Conservation (phyloP, 257 asterid genomes). For the Petrea volubilis region DNA sequence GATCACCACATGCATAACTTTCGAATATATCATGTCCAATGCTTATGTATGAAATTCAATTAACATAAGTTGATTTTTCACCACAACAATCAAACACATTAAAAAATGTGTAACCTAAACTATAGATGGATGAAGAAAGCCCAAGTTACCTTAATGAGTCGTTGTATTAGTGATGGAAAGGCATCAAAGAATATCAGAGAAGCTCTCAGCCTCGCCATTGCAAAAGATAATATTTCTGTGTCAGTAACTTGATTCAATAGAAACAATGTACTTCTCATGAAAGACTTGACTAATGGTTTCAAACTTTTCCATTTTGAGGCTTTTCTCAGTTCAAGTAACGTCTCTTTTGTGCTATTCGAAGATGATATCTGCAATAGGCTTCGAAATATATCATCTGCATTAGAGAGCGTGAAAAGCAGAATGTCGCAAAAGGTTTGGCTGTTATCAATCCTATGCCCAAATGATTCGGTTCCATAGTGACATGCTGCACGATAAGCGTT, state of each 20-base stretch:
- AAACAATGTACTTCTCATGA: slow-evolving; percentile 75
- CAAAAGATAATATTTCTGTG: slow-evolving; percentile 67
- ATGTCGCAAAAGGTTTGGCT: slow-evolving; percentile 70
- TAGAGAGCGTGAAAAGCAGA: slow-evolving; percentile 60
- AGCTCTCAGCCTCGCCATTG: slow-evolving; percentile 60
- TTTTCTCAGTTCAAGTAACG: slow-evolving; percentile 51
- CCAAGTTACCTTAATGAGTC: slow-evolving; percentile 71
- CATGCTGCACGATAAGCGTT: slow-evolving; percentile 95
- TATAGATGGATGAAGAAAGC: neutral
- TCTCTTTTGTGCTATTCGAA: slow-evolving; percentile 51
- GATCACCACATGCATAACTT: neutral
- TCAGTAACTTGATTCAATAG: slow-evolving; percentile 83
- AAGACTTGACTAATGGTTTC: slow-evolving; percentile 74
- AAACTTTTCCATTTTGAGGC: slow-evolving; percentile 61
- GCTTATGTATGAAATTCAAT: too few species aligned
- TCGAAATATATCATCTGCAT: slow-evolving; percentile 67
- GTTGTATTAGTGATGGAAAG: slow-evolving; percentile 65
- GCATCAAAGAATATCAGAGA: slow-evolving; percentile 70
- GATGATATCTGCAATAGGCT: slow-evolving; percentile 60
- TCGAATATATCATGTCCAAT: too few species aligned
- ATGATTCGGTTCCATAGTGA: slow-evolving; percentile 79
- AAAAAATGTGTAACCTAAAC: neutral
- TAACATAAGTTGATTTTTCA: neutral
- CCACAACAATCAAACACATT: neutral
- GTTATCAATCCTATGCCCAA: slow-evolving; percentile 52